Percentiles rank a stretch among this genome's conserved stretches.
Evolutionary conservation across 768 basidiomycete genomes (phyloP).

Genomic region (Polyporus arcularius): DNA sequence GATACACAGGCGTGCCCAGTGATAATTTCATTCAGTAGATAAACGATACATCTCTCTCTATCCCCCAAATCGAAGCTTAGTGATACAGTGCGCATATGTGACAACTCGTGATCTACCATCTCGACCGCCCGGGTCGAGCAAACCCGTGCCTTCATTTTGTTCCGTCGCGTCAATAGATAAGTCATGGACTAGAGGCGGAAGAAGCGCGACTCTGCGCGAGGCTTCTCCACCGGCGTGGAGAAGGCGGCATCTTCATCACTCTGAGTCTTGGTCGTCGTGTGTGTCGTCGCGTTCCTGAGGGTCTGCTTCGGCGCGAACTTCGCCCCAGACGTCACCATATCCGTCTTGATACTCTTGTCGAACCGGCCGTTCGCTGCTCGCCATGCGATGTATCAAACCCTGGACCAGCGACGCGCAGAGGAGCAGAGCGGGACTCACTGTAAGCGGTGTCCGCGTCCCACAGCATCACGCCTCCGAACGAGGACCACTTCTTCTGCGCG

Average conservation of each 20-base stretch:
- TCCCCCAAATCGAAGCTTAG: background rate
- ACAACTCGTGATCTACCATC: background rate
- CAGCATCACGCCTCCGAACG: slow-evolving; percentile 59
- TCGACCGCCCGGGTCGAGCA: background rate
- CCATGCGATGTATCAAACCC: background rate
- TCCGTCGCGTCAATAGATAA: too few relatives aligned
- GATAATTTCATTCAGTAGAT: too few relatives aligned
- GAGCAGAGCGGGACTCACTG: slow-evolving; percentile 3
- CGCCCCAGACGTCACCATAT: slow-evolving; percentile 20
- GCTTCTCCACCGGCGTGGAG: background rate
- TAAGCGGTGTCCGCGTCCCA: slow-evolving; percentile 35
- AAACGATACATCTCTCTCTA: too few relatives aligned
- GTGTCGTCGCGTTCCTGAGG: slow-evolving; percentile 3
- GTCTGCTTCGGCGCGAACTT: slow-evolving; percentile 11
- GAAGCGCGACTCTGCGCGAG: slow-evolving; percentile 22
- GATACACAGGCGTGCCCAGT: too few relatives aligned
- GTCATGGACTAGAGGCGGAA: slow-evolving; percentile 19
- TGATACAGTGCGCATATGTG: background rate
- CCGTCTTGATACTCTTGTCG: slow-evolving; percentile 26
- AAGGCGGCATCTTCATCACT: background rate
- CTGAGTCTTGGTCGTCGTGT: slow-evolving; percentile 1
- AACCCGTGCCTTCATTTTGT: too few relatives aligned
- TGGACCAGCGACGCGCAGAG: background rate
- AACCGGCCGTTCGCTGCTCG: slow-evolving; percentile 26
- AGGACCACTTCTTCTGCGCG: slow-evolving; percentile 58